Conservation (phyloP, 2,329 filamentous ascomycete species). For the Pestalotiopsis sp. region DNA sequence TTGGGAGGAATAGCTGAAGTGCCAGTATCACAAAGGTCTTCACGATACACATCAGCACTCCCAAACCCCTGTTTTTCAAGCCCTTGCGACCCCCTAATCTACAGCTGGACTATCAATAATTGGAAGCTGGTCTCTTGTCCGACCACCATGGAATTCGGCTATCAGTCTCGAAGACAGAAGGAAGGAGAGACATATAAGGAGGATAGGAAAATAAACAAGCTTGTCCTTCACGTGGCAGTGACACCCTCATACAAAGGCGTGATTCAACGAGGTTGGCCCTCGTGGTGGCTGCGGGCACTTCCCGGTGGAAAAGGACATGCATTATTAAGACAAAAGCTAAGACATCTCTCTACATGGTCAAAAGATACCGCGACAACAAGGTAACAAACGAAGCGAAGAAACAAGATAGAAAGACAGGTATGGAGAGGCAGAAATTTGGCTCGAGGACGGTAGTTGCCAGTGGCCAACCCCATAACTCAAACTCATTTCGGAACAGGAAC, state of each 20-base stretch:
- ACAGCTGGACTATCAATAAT: slow-evolving; percentile 11
- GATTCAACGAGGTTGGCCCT: slow-evolving; percentile 12
- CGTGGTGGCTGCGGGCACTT: slow-evolving; percentile 13
- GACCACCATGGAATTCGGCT: neutral
- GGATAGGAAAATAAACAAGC: slow-evolving; percentile 9
- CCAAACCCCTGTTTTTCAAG: neutral
- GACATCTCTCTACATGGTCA: slow-evolving; percentile 18
- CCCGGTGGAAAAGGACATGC: slow-evolving; percentile 7
- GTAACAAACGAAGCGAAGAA: neutral
- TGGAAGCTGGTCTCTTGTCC: slow-evolving; percentile 18
- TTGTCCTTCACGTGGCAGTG: slow-evolving; percentile 26
- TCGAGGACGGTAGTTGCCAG: neutral
- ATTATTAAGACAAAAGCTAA: slow-evolving; percentile 26
- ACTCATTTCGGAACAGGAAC: neutral
- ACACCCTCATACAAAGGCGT: slow-evolving; percentile 14
- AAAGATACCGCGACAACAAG: neutral
- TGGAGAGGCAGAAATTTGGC: neutral
- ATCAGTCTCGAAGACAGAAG: neutral
- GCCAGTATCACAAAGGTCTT: neutral
- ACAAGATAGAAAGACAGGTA: neutral
- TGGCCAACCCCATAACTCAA: neutral
- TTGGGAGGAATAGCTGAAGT: neutral
- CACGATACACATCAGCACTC: neutral
- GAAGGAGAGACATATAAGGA: neutral
- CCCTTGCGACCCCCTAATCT: neutral